Conservation (phyloP, 495 filamentous ascomycete genomes). For the Penicillium silybi region DNA sequence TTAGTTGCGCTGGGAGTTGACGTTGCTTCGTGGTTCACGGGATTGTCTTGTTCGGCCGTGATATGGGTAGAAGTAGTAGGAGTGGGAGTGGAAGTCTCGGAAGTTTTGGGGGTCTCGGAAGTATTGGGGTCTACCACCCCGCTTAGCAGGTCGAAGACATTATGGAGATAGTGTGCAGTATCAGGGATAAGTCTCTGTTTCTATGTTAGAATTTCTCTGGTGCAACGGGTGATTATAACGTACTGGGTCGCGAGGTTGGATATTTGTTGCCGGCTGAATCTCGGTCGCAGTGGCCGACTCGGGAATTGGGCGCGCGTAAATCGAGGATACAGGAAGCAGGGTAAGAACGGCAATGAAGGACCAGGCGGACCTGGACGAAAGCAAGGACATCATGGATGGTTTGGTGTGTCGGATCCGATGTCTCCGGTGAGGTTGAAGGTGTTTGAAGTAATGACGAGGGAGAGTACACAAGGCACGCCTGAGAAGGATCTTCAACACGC, state of each 20-base stretch:
- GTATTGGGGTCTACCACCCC: constrained; percentile 4
- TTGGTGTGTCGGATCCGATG: neutral
- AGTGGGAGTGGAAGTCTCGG: neutral
- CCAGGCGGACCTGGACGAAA: constrained; percentile 2
- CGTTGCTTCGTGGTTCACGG: constrained; percentile 2
- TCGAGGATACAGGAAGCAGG: constrained; percentile 8
- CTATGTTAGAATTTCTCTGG: neutral
- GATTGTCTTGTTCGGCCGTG: constrained; percentile 1
- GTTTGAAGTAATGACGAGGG: neutral
- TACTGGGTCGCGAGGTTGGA: constrained; percentile 21
- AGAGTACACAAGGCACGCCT: neutral
- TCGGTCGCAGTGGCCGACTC: neutral
- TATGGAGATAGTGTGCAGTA: constrained; percentile 19
- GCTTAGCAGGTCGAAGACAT: constrained; percentile 21
- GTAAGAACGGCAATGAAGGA: neutral
- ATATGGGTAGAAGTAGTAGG: constrained; percentile 1
- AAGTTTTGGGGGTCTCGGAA: neutral
- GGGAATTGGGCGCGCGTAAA: constrained; percentile 15
- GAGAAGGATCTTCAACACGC: constrained; percentile 3
- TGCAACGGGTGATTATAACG: neutral
- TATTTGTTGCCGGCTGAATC: neutral
- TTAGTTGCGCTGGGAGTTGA: neutral
- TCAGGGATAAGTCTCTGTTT: constrained; percentile 32
- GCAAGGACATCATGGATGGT: constrained; percentile 7
- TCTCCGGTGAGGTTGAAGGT: neutral